Percentiles rank a stretch among this genome's conserved stretches.
Evolutionary conservation across 768 basidiomycete genomes (phyloP).

Genomic region (Boletellus sp.): DNA sequence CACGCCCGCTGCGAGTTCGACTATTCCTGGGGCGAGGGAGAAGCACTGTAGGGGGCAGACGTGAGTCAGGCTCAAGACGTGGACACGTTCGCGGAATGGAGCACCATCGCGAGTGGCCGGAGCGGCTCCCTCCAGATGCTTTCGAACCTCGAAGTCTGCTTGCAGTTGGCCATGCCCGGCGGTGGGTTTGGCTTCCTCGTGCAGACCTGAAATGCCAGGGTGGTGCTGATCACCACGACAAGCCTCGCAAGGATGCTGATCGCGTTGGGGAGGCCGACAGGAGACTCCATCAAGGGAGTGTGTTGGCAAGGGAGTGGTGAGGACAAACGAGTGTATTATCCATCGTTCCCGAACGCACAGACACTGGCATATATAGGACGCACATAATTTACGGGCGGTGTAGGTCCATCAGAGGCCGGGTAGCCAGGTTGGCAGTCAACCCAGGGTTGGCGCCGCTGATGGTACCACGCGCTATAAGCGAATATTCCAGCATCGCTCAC

Average conservation of each 20-base stretch:
- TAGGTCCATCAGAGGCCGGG: neutral
- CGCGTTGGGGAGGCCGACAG: neutral
- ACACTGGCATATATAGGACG: neutral
- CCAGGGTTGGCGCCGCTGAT: neutral
- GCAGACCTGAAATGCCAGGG: constrained; percentile 3
- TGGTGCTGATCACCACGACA: neutral
- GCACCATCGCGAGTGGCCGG: neutral
- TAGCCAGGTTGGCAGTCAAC: neutral
- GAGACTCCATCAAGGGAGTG: neutral
- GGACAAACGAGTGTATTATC: neutral
- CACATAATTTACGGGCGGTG: neutral
- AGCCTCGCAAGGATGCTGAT: constrained; percentile 3
- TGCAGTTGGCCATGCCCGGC: neutral
- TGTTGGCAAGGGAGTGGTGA: neutral
- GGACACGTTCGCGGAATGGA: neutral
- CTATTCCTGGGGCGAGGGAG: neutral
- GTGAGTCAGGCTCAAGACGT: neutral
- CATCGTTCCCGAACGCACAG: neutral
- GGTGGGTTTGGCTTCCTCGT: constrained; percentile 7
- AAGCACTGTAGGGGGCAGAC: neutral
- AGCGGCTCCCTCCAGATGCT: neutral
- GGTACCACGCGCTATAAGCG: no score
- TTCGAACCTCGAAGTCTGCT: neutral
- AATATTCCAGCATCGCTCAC: no score
- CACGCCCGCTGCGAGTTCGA: neutral